Base-by-base conservation (phyloP, 1,284 basidiomycete genomes). In the Erythrobasidium hasegawianum region DNA sequence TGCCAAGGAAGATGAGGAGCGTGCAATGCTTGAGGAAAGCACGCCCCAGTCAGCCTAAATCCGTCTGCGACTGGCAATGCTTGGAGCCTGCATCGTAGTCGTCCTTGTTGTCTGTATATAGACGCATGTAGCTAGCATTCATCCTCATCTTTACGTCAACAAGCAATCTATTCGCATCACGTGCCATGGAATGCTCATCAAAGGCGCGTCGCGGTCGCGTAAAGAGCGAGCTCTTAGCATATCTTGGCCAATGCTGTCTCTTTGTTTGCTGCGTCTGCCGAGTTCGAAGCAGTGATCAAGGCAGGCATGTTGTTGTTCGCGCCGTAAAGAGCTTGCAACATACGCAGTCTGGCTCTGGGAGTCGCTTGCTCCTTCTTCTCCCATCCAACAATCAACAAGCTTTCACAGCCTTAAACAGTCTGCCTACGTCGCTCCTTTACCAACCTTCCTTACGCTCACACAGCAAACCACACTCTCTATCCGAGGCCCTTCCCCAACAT, bases 381-480 rank as follows among this genome's bases (percentile, higher is more conserved):
- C 57, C 57, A 43, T 7, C 16, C 43, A 38, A 43, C 39, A 62
- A 26, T 49, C 54, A 22, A 38, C 22, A 45, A 33, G 47, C 47
- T 33, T 53, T 38, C 33, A 41, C 40, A n/a, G n/a, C 40, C 40
- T n/a, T n/a, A 41, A n/a, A n/a, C n/a, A n/a, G 24, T 18, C 55
- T 47, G 18, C 50, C n/a, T 33, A 22, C 52, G 43, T 53, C 50
- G 18, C 50, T 64, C 52, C 26, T 57, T 39, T 45, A 43, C 43
- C n/a, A 33, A 33, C 33, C 33, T 11, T 33, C 11, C 47, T 45
- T 33, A 65, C 62, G 62, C 62, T 65, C 62, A 58, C 62, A 65
- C 62, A 65, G 62, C 62, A 65, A 49, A 18, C 16, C 14, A 65
- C 62, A 58, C 39, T 65, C 56, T 65, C 49, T 58, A 65, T 27